These are phyloP conservation scores for Aegilops bicornis DNA, from an alignment of 176 grass and related monocot genomes.

Conservation along the genomic window DNA sequence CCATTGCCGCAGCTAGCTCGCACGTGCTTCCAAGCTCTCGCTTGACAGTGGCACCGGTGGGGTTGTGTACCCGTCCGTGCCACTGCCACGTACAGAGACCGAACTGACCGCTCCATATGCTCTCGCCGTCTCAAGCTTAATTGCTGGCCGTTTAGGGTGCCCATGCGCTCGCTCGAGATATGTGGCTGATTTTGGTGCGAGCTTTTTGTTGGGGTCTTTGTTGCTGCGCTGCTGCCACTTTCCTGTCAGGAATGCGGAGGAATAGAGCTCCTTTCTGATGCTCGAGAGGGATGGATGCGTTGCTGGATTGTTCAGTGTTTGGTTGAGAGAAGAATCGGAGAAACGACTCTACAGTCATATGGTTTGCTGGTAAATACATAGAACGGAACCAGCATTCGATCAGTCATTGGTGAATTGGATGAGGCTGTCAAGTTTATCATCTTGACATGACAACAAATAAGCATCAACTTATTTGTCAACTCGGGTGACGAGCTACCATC, in stretches of 20 bases:
- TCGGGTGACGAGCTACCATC: not conserved
- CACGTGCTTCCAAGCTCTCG: not conserved
- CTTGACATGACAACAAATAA: not conserved
- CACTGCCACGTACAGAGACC: not conserved
- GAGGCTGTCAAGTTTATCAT: not conserved
- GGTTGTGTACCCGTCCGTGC: not conserved
- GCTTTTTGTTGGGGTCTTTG: not conserved
- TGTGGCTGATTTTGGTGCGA: conserved; percentile 2
- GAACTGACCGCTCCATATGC: conserved; percentile 3
- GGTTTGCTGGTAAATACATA: not conserved
- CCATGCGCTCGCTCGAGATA: conserved; percentile 11
- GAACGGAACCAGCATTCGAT: not conserved
- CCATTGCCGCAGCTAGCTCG: not conserved
- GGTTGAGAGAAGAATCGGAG: not conserved
- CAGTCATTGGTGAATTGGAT: not conserved
- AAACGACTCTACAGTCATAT: not conserved
- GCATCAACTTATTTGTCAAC: not conserved
- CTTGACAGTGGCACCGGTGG: not conserved
- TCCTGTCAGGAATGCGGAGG: conserved; percentile 2
- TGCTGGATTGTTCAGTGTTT: not conserved
- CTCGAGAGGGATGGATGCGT: not conserved
- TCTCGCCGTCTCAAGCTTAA: conserved; percentile 9
- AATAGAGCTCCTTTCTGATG: not conserved
- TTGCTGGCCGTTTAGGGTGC: conserved; percentile 2
- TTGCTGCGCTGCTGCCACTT: not conserved